These are phyloP conservation scores for Colletotrichum spinosum DNA, from an alignment of 2,329 filamentous ascomycete species.

Conservation along the genomic window DNA sequence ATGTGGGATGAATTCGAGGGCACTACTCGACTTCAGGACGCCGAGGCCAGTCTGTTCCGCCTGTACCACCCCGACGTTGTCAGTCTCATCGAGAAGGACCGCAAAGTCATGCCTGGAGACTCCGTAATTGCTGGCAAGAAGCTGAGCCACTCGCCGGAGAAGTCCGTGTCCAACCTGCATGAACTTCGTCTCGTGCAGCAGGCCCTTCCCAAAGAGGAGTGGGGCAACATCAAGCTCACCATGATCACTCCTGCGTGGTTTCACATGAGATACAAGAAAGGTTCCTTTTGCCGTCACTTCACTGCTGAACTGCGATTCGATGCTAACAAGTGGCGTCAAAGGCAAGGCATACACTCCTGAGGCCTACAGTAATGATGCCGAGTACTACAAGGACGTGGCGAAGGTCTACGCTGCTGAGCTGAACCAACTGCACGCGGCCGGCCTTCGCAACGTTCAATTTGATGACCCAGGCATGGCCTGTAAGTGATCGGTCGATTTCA, in stretches of 20 bases:
- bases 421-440: constrained; percentile 69
- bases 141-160: constrained; percentile 55
- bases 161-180: constrained; percentile 60
- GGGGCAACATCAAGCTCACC: constrained; percentile 65
- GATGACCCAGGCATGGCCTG: constrained; percentile 76
- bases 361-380: constrained; percentile 46
- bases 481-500: constrained; percentile 50
- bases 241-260: constrained; percentile 66
- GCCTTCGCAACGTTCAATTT: constrained; percentile 74
- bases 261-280: constrained; percentile 44
- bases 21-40: constrained; percentile 60
- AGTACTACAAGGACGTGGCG: constrained; percentile 74
- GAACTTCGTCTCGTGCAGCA: constrained; percentile 62
- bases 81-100: constrained; percentile 62
- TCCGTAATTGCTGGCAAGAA: constrained; percentile 64
- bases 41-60: constrained; percentile 63
- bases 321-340: too few species aligned
- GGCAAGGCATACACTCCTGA: constrained; percentile 42
- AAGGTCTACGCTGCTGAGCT: constrained; percentile 75
- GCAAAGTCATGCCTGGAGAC: constrained; percentile 67
- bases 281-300: too few species aligned
- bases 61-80: constrained; percentile 68
- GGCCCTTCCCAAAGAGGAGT: constrained; percentile 58
- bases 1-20: constrained; percentile 67
- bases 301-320: too few species aligned